phyloP scores from a whole-genome alignment of 148 eudicot species.

The Camellia lanceoleosa region DNA sequence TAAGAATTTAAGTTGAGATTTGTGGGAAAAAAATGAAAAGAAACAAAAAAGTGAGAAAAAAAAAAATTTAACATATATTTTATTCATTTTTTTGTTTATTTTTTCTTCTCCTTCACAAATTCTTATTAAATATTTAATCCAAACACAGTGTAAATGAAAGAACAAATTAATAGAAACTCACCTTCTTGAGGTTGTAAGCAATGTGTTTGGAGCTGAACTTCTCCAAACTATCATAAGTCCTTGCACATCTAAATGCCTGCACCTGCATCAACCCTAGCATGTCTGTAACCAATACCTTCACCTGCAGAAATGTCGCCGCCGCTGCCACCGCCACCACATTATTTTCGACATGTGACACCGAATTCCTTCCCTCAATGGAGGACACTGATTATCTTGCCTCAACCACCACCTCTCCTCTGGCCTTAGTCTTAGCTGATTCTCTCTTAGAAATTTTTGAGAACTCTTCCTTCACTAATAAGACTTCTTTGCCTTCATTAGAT shows the following conservation, averaged over 20 bases:
- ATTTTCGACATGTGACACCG: constrained; percentile 30
- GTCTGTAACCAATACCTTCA: constrained; percentile 72
- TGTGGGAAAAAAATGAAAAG: too few species aligned
- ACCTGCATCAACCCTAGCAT: constrained; percentile 90
- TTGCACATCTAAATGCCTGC: constrained; percentile 79
- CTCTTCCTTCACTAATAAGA: too few species aligned
- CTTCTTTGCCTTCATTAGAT: too few species aligned
- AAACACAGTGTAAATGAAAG: too few species aligned
- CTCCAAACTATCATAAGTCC: constrained; percentile 71
- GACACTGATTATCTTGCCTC: constrained; percentile 26
- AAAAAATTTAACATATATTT: too few species aligned
- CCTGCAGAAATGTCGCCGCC: constrained; percentile 44
- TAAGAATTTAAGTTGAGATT: too few species aligned
- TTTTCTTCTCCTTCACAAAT: too few species aligned
- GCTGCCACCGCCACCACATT: constrained; percentile 17
- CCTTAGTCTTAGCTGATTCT: too few species aligned
- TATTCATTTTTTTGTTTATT: too few species aligned
- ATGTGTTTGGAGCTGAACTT: constrained; percentile 68
- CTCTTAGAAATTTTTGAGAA: too few species aligned
- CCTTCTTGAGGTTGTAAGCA: constrained; percentile 81
- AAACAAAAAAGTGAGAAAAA: too few species aligned
- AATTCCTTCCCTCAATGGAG: constrained; percentile 5
- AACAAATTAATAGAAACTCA: not conserved
- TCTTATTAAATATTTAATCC: too few species aligned
- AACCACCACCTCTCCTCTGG: constrained; percentile 12